A percentile compares a stretch with the other conserved stretches of the same genome.
Evolutionary conservation across 345 rosid species (phyloP).

Genomic region (Sonneratia alba): DNA sequence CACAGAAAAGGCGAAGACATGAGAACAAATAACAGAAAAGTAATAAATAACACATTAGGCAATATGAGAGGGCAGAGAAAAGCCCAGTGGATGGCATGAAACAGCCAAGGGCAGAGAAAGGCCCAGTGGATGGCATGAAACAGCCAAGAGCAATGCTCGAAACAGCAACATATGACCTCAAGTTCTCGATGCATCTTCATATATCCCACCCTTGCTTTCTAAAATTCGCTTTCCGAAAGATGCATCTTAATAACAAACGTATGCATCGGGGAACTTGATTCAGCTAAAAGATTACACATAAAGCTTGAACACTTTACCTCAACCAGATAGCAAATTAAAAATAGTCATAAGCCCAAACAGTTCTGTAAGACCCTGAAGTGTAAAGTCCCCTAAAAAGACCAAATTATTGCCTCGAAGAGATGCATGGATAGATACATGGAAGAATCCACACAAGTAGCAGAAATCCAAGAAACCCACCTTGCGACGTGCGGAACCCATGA

Average conservation of each 20-base stretch:
- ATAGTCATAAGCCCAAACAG: neutral
- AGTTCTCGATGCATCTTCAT: neutral
- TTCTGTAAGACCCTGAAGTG: neutral
- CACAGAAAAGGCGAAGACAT: constrained; percentile 4
- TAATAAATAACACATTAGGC: neutral
- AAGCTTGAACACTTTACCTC: neutral
- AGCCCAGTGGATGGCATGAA: neutral
- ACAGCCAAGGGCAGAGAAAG: neutral
- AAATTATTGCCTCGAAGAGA: neutral
- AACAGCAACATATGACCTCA: neutral
- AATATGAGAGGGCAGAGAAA: neutral
- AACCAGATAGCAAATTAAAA: neutral
- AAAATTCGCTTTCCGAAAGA: neutral
- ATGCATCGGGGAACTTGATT: neutral
- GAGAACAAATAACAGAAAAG: neutral
- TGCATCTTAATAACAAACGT: neutral
- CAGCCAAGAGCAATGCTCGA: neutral
- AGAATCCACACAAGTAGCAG: constrained; percentile 1
- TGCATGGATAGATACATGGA: neutral
- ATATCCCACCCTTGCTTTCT: neutral
- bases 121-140: neutral
- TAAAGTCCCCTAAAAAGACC: neutral
- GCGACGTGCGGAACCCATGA: constrained; percentile 78
- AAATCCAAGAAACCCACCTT: constrained; percentile 32
- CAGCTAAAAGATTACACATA: neutral